Evolutionary conservation across 2,329 filamentous ascomycete genomes (phyloP), one percentile per base, ranked within the genome.

Genomic region (Diaporthe ampelina): DNA sequence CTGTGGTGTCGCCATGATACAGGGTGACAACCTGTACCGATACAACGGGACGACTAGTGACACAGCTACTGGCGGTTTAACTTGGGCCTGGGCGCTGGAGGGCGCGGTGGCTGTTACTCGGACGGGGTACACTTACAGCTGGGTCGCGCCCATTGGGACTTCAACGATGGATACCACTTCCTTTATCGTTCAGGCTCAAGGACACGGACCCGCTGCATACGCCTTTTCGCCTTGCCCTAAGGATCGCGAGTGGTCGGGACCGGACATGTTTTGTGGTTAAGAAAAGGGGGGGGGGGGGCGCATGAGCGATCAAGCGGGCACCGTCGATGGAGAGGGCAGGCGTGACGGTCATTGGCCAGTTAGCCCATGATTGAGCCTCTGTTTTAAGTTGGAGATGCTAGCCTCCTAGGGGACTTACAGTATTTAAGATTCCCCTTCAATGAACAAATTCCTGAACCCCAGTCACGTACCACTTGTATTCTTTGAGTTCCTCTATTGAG

Each of bases 161-260:
- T 63, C 59, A 4, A 63, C 59, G 17, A 63, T 48, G 59, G 59
- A 63, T 2, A 63, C 59, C 7, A 48, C 37, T 32, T 45, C 59
- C 2, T 32, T 63, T n/a, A 24, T 63, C 37, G 26, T 63, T 24
- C 24, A 63, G 3, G 24, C 59, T 8, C 37, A 48, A 10, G 58
- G 58, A 1, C 17, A 63, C 40, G 58, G 9, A n/a, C 37, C 8
- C 11, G 15, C 58, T 45, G 24, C 58, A n/a, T 10, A 29, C 9
- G 24, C 29, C 0, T 63, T 45, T 10, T 26, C 17, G 24, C 58
- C 59, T 13, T 63, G 59, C 7, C 37, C 59, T 10, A 21, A 19
- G 24, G 40, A 7, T n/a, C 29, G 17, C 19, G 24, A 19, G 35
- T 40, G 17, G 40, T 43, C 8, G 6, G 32, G 7, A 43, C 40